These are phyloP conservation scores for Sporothrix dimorphospora DNA, from an alignment of 2,329 filamentous ascomycete genomes.

Conservation along the genomic window DNA sequence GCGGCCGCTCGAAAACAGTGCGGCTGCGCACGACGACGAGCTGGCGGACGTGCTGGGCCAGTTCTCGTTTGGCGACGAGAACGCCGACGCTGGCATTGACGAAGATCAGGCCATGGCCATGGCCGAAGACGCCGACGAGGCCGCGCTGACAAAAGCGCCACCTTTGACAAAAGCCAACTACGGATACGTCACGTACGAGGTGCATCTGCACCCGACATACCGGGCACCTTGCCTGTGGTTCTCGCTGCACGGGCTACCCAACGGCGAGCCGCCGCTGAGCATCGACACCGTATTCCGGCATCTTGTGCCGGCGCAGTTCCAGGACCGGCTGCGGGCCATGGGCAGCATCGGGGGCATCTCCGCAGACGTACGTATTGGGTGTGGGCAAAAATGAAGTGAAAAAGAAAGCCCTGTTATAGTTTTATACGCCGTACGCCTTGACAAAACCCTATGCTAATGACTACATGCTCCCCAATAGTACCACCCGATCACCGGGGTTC, in stretches of 20 bases:
- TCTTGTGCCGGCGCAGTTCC: slow-evolving; percentile 69
- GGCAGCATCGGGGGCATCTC: slow-evolving; percentile 75
- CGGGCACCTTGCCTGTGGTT: slow-evolving; percentile 78
- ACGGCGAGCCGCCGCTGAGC: slow-evolving; percentile 59
- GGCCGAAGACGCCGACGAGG: slow-evolving; percentile 41
- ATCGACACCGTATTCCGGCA: slow-evolving; percentile 72
- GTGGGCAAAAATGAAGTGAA: too few relatives aligned
- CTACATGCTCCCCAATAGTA: slow-evolving; percentile 56
- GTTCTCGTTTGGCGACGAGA: slow-evolving; percentile 47
- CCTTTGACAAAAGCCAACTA: slow-evolving; percentile 39
- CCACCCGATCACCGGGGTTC: slow-evolving; percentile 78
- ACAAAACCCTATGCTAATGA: not conserved
- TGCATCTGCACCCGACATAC: slow-evolving; percentile 76
- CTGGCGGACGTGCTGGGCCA: slow-evolving; percentile 51
- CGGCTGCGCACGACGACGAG: slow-evolving; percentile 43
- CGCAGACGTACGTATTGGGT: slow-evolving; percentile 67
- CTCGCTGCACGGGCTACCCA: slow-evolving; percentile 61
- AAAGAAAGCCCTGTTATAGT: not conserved
- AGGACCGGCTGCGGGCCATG: slow-evolving; percentile 59
- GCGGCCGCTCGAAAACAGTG: slow-evolving; percentile 52
- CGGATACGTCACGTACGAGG: slow-evolving; percentile 68
- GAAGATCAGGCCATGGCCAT: slow-evolving; percentile 13
- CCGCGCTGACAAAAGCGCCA: slow-evolving; percentile 43
- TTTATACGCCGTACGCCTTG: slow-evolving; percentile 6
- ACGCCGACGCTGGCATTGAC: slow-evolving; percentile 29